Evolutionary conservation across 1,284 basidiomycete genomes (phyloP).

Genomic region (Vanrija sp.): DNA sequence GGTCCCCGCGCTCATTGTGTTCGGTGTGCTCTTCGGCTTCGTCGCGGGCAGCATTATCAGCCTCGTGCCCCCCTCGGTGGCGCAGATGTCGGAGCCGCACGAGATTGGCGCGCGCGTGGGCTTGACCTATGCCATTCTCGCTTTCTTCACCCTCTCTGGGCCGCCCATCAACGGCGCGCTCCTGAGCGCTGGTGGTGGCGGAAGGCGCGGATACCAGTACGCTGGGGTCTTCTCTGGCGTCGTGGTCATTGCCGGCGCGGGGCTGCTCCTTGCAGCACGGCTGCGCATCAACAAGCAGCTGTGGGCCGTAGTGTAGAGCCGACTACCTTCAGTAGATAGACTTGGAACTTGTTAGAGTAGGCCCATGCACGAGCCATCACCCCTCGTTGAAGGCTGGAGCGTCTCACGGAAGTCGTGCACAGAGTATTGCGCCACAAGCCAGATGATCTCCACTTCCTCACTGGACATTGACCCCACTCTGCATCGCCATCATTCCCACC

Average conservation of each 20-base stretch:
- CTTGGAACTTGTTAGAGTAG: too few species aligned
- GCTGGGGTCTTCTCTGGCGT: conserved; percentile 4
- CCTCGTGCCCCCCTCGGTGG: conserved; percentile 26
- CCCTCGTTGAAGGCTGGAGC: too few species aligned
- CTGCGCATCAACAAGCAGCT: background rate
- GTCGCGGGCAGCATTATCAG: conserved; percentile 25
- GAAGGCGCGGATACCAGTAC: background rate
- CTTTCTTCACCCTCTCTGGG: conserved; percentile 36
- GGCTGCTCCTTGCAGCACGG: background rate
- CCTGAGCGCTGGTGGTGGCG: conserved; percentile 17
- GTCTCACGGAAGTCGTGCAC: too few species aligned
- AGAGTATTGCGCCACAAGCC: too few species aligned
- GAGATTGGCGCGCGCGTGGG: conserved; percentile 35
- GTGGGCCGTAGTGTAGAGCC: background rate
- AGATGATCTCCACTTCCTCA: too few species aligned
- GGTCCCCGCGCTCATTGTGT: conserved; percentile 31
- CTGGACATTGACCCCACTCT: too few species aligned
- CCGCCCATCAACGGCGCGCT: conserved; percentile 45
- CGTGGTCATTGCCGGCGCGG: background rate
- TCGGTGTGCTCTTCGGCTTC: conserved; percentile 42
- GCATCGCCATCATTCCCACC: too few species aligned
- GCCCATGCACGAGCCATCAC: too few species aligned
- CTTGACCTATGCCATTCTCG: conserved; percentile 21
- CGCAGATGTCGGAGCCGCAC: conserved; percentile 19
- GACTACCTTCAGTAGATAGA: too few species aligned